Evolutionary conservation across 225 moss, liverwort and hornwort genomes (phyloP), one percentile per base, ranked within the genome.

Genomic region (Bryoerythrophyllum caledonicum): DNA sequence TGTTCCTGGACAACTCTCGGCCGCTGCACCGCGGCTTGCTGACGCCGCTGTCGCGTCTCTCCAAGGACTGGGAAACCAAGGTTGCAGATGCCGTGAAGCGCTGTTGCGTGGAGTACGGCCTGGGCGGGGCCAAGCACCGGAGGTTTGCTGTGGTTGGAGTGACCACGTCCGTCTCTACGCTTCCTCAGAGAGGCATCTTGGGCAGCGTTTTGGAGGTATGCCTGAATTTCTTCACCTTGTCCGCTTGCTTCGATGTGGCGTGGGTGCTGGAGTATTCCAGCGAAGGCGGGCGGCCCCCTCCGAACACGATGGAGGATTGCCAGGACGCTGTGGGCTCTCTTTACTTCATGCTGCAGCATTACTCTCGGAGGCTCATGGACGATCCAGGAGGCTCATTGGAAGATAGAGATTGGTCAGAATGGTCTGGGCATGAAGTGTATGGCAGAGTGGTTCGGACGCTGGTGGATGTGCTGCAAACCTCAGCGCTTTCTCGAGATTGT

Each of bases 271-370:
- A 88, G 41, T 93, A 93, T 60, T 88, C 93, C 65, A 79, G 87
- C 81, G 86, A 88, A 27, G 99, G 95, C 11, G 99, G 93, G 2
- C 88, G 95, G 2, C 93, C 99, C 11, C 95, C 95, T 30, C 95
- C 95, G 70, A 91, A 84, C 48, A 87, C 87, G 53, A 92, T 99
- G 95, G 99, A 99, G 83, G 95, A 93, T 77, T 91, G 91, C 19
- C 99, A 99, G 83, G 95, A 99, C 80, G 90, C 93, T 13, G 82
- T 99, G 86, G 91, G 93, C 10, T 91, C 95, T 51, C 87, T 99
- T 73, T 99, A 95, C 58, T 99, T 92, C 77, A 60, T 93, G 59
- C 81, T 99, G n/a, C 99, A 99, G 76, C 89, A 95, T 59, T 91
- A 87, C 37, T 80, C 91, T 63, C 73, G 83, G 41, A 73, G 81